Evolutionary conservation across 2,329 filamentous ascomycete genomes (phyloP), one percentile per base, ranked within the genome.

Genomic region (Aspergillus phoenicis): DNA sequence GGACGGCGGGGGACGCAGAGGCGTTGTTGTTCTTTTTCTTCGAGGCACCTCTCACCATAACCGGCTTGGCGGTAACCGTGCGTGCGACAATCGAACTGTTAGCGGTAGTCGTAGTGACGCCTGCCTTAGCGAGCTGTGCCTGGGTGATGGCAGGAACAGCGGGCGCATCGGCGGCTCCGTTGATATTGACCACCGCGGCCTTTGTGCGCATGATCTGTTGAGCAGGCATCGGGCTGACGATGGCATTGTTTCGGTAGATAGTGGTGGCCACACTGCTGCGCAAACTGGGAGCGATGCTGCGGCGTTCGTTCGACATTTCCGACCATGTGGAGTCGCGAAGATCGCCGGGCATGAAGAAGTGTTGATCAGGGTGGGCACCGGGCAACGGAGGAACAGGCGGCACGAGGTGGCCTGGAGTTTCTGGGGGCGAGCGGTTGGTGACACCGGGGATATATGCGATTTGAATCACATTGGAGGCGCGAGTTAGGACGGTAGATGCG

Each of bases 361-460:
- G 91, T 71, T 95, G 91, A 63, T 96, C 91, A 62, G 90, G 78
- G 62, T 81, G 80, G 47, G 81, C 80, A 55, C 82, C 87, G 51
- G 95, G 94, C 63, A 98, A 92, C 15, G 94, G 93, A 45, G 95
- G 95, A 4, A 99, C 93, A 0, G 94, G 94, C n/a, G 93, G 93
- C 4, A 96, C 90, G 54, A 94, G 85, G 20, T 92, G 81, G 41
- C 87, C 88, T 3, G 91, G 91, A 0, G 92, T 94, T n/a, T 90
- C 89, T 5, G 91, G 90, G 7, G 89, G 88, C 11, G 93, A 93
- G 67, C 94, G 87, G 79, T 97, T 97, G 62, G 92, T 97, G 70
- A 98, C 93, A 62, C 95, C 95, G 13, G 95, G 95, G 67, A 99
- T 98, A 77, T 98, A 99, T 59, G 95, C 95, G 78, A 99, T 99